Evolutionary conservation across 768 basidiomycete genomes (phyloP), one percentile per base, ranked within the genome.

Genomic region (Boletus reticulatus): DNA sequence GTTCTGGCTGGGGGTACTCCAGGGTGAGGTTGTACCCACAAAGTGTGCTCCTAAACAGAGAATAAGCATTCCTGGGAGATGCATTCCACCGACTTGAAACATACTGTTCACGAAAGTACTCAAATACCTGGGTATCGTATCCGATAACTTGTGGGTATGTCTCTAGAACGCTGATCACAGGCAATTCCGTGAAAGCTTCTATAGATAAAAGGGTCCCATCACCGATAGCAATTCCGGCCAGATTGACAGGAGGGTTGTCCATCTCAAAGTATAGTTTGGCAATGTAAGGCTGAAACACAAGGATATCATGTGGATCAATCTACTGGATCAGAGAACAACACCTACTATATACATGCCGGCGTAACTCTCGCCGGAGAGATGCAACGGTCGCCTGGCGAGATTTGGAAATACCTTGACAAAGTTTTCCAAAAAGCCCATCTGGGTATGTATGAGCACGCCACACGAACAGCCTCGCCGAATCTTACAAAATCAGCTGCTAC

Each of bases 101-200:
- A 53, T 60, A 87, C 86, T 87, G 85, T 59, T 81, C 76, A 59
- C 79, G 75, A 71, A 89, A 88, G 62, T 85, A 85, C 55, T 82
- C 76, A 66, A 80, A 87, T 1, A 87, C 84, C 9, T 79, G 77
- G 19, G 73, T 72, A 60, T 89, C 83, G 61, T 89, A 90, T 27
- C 82, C 84, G 46, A 90, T 87, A 41, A 89, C 71, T 64, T 89
- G 87, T 9, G 88, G 88, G 64, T 84, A 87, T 4, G 88, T 88
- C 68, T 85, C 80, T n/a, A 89, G 67, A 24, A 87, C 73, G 50
- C 77, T 59, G 57, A 88, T 81, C 24, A 83, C 78, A 22, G 88
- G 82, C 0, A 83, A 59, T 29, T 81, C 69, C 52, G 80, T 74
- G 52, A 80, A 84, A 1, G 78, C 77, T 43, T 74, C 73, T 36